These are phyloP conservation scores for Geoglossum cookeanum DNA, from an alignment of 2,329 filamentous ascomycete genomes.

Conservation along the genomic window DNA sequence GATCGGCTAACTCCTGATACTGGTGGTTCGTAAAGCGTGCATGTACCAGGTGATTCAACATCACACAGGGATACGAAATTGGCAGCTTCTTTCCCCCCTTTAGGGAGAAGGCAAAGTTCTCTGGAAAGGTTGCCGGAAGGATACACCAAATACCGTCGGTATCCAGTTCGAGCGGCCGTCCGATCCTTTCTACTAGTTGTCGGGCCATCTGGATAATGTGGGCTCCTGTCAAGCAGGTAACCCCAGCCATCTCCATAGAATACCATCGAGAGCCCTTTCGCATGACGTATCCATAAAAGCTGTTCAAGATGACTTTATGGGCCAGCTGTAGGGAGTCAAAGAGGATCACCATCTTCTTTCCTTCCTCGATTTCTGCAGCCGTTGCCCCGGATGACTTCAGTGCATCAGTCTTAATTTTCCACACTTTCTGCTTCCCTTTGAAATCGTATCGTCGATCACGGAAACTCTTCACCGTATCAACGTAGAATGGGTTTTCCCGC, in stretches of 20 bases:
- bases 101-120: conserved; percentile 86
- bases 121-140: conserved; percentile 84
- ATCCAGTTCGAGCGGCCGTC: conserved; percentile 80
- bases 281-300: conserved; percentile 99
- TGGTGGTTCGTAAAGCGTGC: conserved; percentile 92
- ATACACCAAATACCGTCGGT: conserved; percentile 99
- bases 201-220: conserved; percentile 94
- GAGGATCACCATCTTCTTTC: conserved; percentile 96
- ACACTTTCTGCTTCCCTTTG: conserved; percentile 93
- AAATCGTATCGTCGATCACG: conserved; percentile 96
- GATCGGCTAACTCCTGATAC: conserved; percentile 76
- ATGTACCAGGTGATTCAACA: conserved; percentile 96
- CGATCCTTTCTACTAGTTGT: conserved; percentile 81
- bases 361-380: conserved; percentile 62
- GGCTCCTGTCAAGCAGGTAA: conserved; percentile 90
- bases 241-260: conserved; percentile 97
- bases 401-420: conserved; percentile 88
- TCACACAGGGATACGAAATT: conserved; percentile 97
- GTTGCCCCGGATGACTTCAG: conserved; percentile 68
- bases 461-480: conserved; percentile 89
- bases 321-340: conserved; percentile 93
- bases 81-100: conserved; percentile 90
- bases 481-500: conserved; percentile 94
- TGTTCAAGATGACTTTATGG: conserved; percentile 98
- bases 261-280: conserved; percentile 98